Conservation (phyloP, 805 yeast species). For the Yarrowia alimentaria region DNA sequence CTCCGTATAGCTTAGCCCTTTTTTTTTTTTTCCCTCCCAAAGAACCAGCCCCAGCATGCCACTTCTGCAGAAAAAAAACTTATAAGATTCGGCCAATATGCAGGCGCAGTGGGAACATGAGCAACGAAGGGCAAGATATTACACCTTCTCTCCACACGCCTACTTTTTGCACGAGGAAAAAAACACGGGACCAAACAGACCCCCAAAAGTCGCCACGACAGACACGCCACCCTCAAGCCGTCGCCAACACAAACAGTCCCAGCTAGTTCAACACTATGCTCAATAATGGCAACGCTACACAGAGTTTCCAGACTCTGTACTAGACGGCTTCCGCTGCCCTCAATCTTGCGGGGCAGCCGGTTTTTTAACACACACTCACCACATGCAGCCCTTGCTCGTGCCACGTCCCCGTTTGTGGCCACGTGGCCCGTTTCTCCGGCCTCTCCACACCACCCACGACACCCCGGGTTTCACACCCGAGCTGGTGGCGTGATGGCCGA, state of each 20-base stretch:
- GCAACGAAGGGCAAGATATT: conserved; percentile 20
- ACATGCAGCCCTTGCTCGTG: too few species aligned
- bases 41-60: conserved; percentile 19
- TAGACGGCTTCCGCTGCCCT: conserved; percentile 20
- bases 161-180: not conserved
- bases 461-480: not conserved
- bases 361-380: too few species aligned
- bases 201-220: conserved; percentile 8
- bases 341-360: not conserved
- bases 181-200: not conserved
- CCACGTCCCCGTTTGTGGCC: too few species aligned
- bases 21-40: too few species aligned
- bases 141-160: conserved; percentile 8
- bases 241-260: conserved; percentile 16
- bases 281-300: conserved; percentile 26
- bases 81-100: conserved; percentile 25
- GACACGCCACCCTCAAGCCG: conserved; percentile 1
- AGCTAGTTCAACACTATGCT: conserved; percentile 28
- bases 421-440: too few species aligned
- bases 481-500: conserved; percentile 9
- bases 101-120: conserved; percentile 27
- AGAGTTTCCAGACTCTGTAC: conserved; percentile 26
- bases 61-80: conserved; percentile 3
- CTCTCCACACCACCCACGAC: too few species aligned
- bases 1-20: too few species aligned